Evolutionary conservation across 768 basidiomycete genomes (phyloP), one percentile per base, ranked within the genome.

Genomic region (Hygrophorus pudorinus): DNA sequence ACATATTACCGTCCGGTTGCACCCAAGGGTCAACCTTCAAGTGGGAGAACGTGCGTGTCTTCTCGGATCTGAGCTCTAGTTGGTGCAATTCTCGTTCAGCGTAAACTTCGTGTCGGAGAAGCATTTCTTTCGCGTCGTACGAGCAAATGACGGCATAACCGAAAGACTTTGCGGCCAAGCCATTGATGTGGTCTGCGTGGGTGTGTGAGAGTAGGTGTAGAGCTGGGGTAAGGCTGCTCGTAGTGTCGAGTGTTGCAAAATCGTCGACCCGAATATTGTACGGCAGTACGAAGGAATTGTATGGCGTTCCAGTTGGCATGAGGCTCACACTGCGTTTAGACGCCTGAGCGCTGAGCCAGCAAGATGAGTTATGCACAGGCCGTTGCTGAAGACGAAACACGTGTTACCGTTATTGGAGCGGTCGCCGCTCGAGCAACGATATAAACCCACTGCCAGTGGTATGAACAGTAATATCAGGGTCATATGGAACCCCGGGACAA

Each of bases 261-360:
- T 80, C 76, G 57, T 98, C 93, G 21, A 97, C 81, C 1, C 89
- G 81, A 39, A 97, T 91, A 30, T 51, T 62, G 72, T 92, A 96
- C 4, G 89, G 86, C 5, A 70, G 72, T 4, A 84, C 66, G 56
- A 87, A 82, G 1, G 85, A 81, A 57, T 82, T 69, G 61, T 78
- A n/a, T n/a, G n/a, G n/a, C n/a, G n/a, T n/a, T n/a, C n/a, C n/a
- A n/a, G n/a, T n/a, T n/a, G n/a, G n/a, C n/a, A n/a, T n/a, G n/a
- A n/a, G n/a, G n/a, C n/a, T n/a, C n/a, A n/a, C n/a, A n/a, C n/a
- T n/a, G n/a, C n/a, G n/a, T n/a, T n/a, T n/a, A n/a, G n/a, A n/a
- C n/a, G n/a, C n/a, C n/a, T n/a, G n/a, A n/a, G n/a, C n/a, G n/a
- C n/a, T n/a, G n/a, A n/a, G n/a, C n/a, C n/a, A n/a, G n/a, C n/a